These are phyloP conservation scores for Tillandsia fasciculata DNA, from an alignment of 176 grass and related monocot genomes.

Conservation along the genomic window DNA sequence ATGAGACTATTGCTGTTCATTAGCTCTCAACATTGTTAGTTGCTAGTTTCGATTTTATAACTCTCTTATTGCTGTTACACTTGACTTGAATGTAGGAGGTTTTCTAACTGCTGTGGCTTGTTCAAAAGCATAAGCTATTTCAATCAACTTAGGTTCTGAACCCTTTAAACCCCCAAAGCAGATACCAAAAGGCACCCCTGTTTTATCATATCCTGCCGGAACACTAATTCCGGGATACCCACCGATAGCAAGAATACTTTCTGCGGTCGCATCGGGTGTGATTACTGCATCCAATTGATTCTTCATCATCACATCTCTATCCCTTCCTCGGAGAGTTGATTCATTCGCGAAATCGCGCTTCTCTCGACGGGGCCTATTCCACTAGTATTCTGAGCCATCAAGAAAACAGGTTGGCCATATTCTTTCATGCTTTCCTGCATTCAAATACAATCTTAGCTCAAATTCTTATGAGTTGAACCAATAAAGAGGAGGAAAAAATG, in stretches of 20 bases:
- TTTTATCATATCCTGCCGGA: slow-evolving; percentile 33
- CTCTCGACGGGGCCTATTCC: slow-evolving; percentile 23
- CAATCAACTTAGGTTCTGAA: slow-evolving; percentile 56
- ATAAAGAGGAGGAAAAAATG: no score
- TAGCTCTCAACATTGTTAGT: no score
- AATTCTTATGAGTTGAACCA: not conserved
- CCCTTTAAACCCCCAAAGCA: slow-evolving; percentile 72
- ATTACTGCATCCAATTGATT: slow-evolving; percentile 38
- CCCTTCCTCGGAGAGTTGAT: slow-evolving; percentile 28
- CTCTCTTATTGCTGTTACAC: not conserved
- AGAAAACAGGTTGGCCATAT: slow-evolving; percentile 33
- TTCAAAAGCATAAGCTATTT: slow-evolving; percentile 72
- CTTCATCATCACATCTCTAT: slow-evolving; percentile 35
- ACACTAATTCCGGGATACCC: slow-evolving; percentile 54
- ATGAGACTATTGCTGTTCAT: no score
- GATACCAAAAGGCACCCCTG: slow-evolving; percentile 46
- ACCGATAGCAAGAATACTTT: slow-evolving; percentile 27
- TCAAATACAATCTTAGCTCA: not conserved
- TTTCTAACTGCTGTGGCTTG: slow-evolving; percentile 45
- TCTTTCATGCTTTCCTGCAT: slow-evolving; percentile 46
- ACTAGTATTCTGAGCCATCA: slow-evolving; percentile 29
- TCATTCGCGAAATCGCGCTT: slow-evolving; percentile 27
- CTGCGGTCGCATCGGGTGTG: not conserved
- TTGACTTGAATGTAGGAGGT: slow-evolving; percentile 28
- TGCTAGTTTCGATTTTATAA: no score